These are phyloP conservation scores for Coniella lustricola DNA, from an alignment of 2,329 filamentous ascomycete species.

Conservation along the genomic window DNA sequence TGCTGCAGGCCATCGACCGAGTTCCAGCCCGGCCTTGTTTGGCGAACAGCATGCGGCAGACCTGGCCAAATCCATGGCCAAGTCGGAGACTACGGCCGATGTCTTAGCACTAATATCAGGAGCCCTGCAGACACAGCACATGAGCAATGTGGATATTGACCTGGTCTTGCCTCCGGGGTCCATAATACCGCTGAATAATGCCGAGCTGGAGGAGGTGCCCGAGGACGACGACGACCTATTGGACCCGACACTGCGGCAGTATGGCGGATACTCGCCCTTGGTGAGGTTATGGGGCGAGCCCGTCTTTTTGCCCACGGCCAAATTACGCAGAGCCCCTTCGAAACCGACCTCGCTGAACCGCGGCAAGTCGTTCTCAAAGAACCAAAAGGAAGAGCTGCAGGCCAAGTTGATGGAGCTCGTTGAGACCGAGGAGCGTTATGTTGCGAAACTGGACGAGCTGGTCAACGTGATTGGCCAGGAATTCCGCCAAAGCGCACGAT, in stretches of 20 bases:
- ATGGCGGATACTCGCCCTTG: constrained; percentile 69
- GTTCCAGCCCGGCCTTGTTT: constrained; percentile 65
- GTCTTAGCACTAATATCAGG: constrained; percentile 66
- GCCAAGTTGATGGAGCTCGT: constrained; percentile 87
- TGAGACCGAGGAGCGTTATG: constrained; percentile 91
- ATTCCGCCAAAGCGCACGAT: constrained; percentile 63
- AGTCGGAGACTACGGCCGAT: constrained; percentile 68
- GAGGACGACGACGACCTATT: constrained; percentile 60
- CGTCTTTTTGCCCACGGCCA: constrained; percentile 79
- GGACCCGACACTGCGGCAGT: constrained; percentile 59
- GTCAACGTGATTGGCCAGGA: constrained; percentile 75
- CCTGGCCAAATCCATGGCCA: constrained; percentile 75
- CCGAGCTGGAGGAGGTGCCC: constrained; percentile 51
- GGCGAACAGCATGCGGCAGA: constrained; percentile 89
- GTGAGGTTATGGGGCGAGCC: constrained; percentile 76
- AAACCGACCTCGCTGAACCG: constrained; percentile 75
- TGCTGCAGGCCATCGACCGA: constrained; percentile 49
- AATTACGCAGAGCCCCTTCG: constrained; percentile 77
- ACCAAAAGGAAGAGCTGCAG: constrained; percentile 77
- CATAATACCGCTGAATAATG: constrained; percentile 57
- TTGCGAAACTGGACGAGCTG: constrained; percentile 77
- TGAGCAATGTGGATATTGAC: constrained; percentile 83
- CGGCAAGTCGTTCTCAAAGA: constrained; percentile 67
- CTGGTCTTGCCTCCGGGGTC: constrained; percentile 74
- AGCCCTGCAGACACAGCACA: constrained; percentile 71